Evolutionary conservation across 305 asterid species (phyloP).

Genomic region (Plantago coronopus): DNA sequence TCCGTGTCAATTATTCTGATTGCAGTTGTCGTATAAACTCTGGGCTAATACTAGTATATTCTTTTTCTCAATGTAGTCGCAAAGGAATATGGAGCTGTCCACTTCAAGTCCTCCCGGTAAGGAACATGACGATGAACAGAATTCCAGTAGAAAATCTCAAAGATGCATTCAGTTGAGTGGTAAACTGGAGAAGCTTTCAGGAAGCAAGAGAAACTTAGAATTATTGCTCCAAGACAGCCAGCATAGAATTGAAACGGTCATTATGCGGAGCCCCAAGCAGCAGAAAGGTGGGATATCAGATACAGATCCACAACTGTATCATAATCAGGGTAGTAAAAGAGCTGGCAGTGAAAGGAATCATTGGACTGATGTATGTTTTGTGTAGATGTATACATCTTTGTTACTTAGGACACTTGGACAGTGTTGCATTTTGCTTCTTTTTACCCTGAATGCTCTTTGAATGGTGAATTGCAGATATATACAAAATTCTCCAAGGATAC

Average conservation of each 20-base stretch:
- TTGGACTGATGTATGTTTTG: constrained; percentile 61
- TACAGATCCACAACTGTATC: constrained; percentile 28
- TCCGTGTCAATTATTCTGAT: constrained; percentile 15
- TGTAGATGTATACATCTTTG: constrained; percentile 18
- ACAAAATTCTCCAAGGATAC: constrained; percentile 53
- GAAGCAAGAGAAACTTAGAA: constrained; percentile 53
- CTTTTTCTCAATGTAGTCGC: constrained; percentile 26
- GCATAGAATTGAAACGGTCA: constrained; percentile 31
- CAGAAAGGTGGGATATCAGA: constrained; percentile 44
- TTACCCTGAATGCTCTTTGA: constrained; percentile 20
- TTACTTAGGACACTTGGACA: constrained; percentile 4
- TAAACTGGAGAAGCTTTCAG: constrained; percentile 31
- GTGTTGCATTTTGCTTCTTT: constrained; percentile 21
- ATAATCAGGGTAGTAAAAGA: constrained; percentile 32
- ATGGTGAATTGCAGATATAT: constrained; percentile 58
- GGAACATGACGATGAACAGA: constrained; percentile 28
- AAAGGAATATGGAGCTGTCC: constrained; percentile 44
- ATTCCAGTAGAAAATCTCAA: constrained; percentile 33
- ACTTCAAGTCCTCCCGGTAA: constrained; percentile 39
- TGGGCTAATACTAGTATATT: constrained; percentile 21
- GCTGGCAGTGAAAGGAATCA: constrained; percentile 41
- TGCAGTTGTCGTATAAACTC: constrained; percentile 11
- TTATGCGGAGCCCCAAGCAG: constrained; percentile 52
- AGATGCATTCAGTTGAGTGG: constrained; percentile 35
- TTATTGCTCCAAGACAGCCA: constrained; percentile 39